Conservation (phyloP, 202 grass and related monocot genomes). For the Zizania palustris region DNA sequence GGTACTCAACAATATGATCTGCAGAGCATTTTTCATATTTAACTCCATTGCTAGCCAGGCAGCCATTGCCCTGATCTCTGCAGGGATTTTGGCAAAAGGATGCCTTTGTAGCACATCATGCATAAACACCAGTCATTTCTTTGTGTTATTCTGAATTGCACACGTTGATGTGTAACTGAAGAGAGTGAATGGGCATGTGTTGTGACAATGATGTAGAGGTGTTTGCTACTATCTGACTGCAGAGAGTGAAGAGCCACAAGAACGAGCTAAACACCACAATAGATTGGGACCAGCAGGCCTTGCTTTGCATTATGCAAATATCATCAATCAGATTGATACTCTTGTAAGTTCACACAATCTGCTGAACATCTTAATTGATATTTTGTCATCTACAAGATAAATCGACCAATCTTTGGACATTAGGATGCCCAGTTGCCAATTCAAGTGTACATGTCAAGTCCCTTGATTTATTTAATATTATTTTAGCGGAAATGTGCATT, state of each 20-base stretch:
- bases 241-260: conserved; percentile 66
- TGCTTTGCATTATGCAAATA: conserved; percentile 91
- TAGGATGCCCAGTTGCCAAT: conserved; percentile 14
- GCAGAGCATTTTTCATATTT: not conserved
- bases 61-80: not conserved
- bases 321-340: conserved; percentile 86
- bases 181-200: not conserved
- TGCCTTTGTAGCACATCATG: conserved; percentile 30
- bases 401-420: conserved; percentile 1
- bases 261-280: conserved; percentile 39
- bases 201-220: conserved; percentile 32
- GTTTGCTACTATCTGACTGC: conserved; percentile 47
- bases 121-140: not conserved
- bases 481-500: conserved; percentile 14
- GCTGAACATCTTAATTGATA: conserved; percentile 25
- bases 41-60: conserved; percentile 17
- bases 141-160: conserved; percentile 17
- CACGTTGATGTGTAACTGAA: conserved; percentile 35
- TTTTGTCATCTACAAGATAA: conserved; percentile 31
- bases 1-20: not conserved
- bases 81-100: not conserved
- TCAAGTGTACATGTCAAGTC: conserved; percentile 21
- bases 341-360: conserved; percentile 67
- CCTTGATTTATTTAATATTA: conserved; percentile 24
- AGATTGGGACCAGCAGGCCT: conserved; percentile 90